Conservation (phyloP, 148 eudicot species). For the Limonium bicolor region DNA sequence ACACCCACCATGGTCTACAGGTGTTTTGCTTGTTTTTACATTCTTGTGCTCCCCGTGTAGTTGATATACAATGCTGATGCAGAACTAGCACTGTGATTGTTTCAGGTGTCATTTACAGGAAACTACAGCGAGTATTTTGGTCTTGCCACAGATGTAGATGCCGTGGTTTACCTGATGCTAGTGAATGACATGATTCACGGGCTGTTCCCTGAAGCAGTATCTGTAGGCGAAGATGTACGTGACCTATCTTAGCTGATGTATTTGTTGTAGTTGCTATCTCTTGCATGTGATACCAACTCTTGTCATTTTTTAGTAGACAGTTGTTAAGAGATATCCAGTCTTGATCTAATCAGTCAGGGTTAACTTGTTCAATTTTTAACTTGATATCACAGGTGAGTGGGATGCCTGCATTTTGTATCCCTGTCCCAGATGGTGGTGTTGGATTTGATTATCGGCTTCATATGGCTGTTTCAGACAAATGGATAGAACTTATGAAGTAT, state of each 20-base stretch:
- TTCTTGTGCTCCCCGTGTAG: too few relatives aligned
- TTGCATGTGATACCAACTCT: not conserved
- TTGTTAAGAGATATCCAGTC: too few relatives aligned
- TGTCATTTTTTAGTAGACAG: too few relatives aligned
- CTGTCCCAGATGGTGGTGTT: slow-evolving; percentile 88
- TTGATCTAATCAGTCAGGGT: too few relatives aligned
- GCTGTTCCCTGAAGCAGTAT: slow-evolving; percentile 72
- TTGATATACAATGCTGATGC: too few relatives aligned
- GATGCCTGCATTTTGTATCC: slow-evolving; percentile 87
- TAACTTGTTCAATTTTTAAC: not conserved
- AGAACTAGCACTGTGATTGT: too few relatives aligned
- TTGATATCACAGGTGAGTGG: slow-evolving; percentile 76
- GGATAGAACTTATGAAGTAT: slow-evolving; percentile 96
- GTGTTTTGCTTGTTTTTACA: too few relatives aligned
- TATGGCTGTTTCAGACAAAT: slow-evolving; percentile 97
- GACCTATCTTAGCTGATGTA: too few relatives aligned
- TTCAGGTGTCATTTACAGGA: slow-evolving; percentile 74
- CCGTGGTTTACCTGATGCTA: slow-evolving; percentile 89
- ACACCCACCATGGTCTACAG: slow-evolving; percentile 95
- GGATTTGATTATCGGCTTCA: slow-evolving; percentile 97
- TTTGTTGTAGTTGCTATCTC: not conserved
- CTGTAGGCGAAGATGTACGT: slow-evolving; percentile 95
- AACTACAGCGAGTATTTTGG: slow-evolving; percentile 93
- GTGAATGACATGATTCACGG: slow-evolving; percentile 97
- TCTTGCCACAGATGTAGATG: slow-evolving; percentile 79